Evolutionary conservation across 139 green algal species (phyloP), one percentile per base, ranked within the genome.

Genomic region (Parachlorella kessleri): DNA sequence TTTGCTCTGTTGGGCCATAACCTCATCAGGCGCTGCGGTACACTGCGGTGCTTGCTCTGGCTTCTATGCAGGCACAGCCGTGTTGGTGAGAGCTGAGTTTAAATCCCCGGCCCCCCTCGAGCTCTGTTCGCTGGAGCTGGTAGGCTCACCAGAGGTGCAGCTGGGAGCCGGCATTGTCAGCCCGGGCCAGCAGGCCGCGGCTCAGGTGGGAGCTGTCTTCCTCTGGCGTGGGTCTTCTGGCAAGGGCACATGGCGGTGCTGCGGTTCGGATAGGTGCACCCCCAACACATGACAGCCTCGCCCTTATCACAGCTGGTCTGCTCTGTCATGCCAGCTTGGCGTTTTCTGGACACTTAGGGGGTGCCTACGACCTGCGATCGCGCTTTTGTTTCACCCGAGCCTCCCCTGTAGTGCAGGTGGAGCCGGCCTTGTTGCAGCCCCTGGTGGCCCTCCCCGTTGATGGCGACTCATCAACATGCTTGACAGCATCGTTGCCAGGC

Each of bases 391-490:
- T 18, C 48, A 14, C 24, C 23, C n/a, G 24, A 18, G 69, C 26
- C 26, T 64, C 48, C 48, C 72, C 37, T 55, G 37, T 39, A 2
- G 21, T 55, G 3, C 68, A 28, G 8, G 72, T 55, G 7, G 6
- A 24, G 24, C 54, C 75, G 1, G 4, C 40, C 2, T 6, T 28
- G 21, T 42, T 79, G 48, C 48, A 32, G 70, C 70, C 78, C 10
- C 32, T 35, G 5, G 40, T 64, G 14, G 8, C 78, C 8, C 28
- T 78, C 41, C 67, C 78, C 14, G 63, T 83, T 18, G 70, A 83
- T n/a, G 78, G 78, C 9, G 36, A 73, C 24, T 3, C 9, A 33
- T n/a, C 63, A 41, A 73, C 39, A 42, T 81, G 76, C 76, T 33
- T 80, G 37, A 23, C 33, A 35, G 71, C 53, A 2, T 30, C 40